Base-by-base conservation (phyloP, 106 monocot genomes). In the Dendrobium catenatum region DNA sequence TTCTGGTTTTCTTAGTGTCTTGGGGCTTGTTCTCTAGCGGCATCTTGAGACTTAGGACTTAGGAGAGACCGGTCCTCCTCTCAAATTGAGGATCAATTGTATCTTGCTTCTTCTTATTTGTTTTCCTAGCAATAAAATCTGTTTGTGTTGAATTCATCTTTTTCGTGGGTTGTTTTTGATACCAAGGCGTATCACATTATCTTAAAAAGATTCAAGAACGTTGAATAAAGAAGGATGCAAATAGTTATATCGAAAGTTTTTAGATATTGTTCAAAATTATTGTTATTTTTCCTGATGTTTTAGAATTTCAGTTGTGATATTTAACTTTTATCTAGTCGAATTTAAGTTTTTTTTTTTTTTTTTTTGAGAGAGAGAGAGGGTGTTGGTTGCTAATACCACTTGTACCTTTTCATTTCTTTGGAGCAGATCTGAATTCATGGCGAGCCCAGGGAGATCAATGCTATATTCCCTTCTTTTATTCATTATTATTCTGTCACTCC, bases 401-500 rank as follows among this genome's bases (percentile, higher is more conserved):
- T 15, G 74, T 44, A 0, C n/a, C 43, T 74, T 33, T 44, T 74
- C 74, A 33, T 33, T 74, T 74, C 5, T 44, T 74, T 74, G 74
- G 5, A 8, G 43, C 74, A 74, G 74, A 70, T 74, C 74, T 74
- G 74, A 74, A 74, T 74, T 77, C 73, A 93, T 93, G 96, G 89
- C 88, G 11, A 77, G 55, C 16, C 76, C 86, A 9, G 88, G 91
- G n/a, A 89, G 93, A 86, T 96, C 96, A 78, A 96, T 96, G 94
- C 70, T 94, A 49, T 87, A 89, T 72, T 96, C 96, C 10, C 80
- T 91, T 43, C 88, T 93, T 67, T 82, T 93, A 46, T 96, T 96
- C 82, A 55, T 83, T 46, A 84, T 93, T 37, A 88, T 89, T 64
- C 84, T 93, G n/a, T 96, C 96, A 17, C 86, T 91, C 19, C 85